phyloP scores from a whole-genome alignment of 345 rosid species.

The Odontarrhena argentea region DNA sequence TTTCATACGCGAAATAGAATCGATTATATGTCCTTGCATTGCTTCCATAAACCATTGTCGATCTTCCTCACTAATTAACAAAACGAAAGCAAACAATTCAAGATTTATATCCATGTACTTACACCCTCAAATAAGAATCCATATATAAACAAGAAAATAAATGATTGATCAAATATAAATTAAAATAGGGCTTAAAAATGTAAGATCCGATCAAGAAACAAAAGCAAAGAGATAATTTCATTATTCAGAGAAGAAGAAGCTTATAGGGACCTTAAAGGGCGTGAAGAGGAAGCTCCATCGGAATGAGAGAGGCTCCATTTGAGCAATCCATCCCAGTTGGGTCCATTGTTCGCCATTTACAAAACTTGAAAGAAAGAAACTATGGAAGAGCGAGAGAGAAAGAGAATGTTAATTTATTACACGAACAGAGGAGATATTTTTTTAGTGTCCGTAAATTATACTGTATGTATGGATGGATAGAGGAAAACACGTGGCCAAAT shows the following conservation, averaged over 20 bases:
- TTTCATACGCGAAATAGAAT: constrained; percentile 82
- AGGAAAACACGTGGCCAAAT: constrained; percentile 26
- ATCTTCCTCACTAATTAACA: constrained; percentile 73
- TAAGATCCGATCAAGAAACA: constrained; percentile 19
- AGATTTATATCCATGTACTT: background rate
- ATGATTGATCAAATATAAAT: background rate
- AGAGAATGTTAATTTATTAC: constrained; percentile 21
- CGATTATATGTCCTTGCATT: constrained; percentile 77
- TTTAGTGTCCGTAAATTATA: background rate
- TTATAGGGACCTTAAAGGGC: constrained; percentile 57
- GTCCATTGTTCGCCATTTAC: constrained; percentile 74
- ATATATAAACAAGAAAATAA: background rate
- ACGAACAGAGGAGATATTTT: constrained; percentile 27
- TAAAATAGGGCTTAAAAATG: background rate
- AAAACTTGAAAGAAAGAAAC: background rate
- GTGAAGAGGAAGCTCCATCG: constrained; percentile 59
- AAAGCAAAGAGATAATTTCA: background rate
- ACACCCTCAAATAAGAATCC: background rate
- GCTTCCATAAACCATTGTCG: constrained; percentile 94
- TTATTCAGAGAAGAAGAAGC: background rate
- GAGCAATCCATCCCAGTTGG: constrained; percentile 89
- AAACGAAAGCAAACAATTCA: background rate
- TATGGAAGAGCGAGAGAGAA: constrained; percentile 3
- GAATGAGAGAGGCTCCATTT: constrained; percentile 95
- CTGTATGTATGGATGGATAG: constrained; percentile 18